Percentiles rank a stretch among this genome's conserved stretches.
These are phyloP conservation scores for Hortaea werneckii DNA, from an alignment of 2,329 filamentous ascomycete genomes.

Conservation along the genomic window DNA sequence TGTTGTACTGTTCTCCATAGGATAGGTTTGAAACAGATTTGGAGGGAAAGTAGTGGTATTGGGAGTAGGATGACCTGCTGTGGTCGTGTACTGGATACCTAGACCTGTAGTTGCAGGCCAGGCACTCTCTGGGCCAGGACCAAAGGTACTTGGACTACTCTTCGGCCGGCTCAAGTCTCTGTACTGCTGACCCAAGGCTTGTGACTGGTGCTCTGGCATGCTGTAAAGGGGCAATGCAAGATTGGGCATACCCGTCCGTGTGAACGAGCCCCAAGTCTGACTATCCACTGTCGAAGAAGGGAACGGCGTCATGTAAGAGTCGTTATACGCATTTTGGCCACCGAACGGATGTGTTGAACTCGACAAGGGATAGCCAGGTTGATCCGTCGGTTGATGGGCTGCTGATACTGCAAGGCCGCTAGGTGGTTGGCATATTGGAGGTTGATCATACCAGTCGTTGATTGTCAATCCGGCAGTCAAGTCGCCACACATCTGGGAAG, in stretches of 20 bases:
- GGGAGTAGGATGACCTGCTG: slow-evolving; percentile 19
- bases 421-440: slow-evolving; percentile 17
- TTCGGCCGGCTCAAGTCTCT: slow-evolving; percentile 27
- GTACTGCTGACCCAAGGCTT: slow-evolving; percentile 8
- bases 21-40: slow-evolving; percentile 20
- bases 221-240: slow-evolving; percentile 10
- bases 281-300: slow-evolving; percentile 24
- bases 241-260: slow-evolving; percentile 17
- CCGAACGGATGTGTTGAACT: slow-evolving; percentile 2
- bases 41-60: slow-evolving; percentile 26
- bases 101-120: slow-evolving; percentile 32
- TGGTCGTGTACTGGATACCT: slow-evolving; percentile 29
- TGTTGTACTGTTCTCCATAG: slow-evolving; percentile 17
- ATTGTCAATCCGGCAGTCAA: slow-evolving; percentile 12
- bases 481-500: slow-evolving; percentile 19
- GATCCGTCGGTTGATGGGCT: background rate
- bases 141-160: slow-evolving; percentile 36
- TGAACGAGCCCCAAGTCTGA: slow-evolving; percentile 20
- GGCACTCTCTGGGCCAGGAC: slow-evolving; percentile 26
- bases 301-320: slow-evolving; percentile 25
- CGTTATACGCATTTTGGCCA: slow-evolving; percentile 20
- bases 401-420: background rate
- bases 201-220: slow-evolving; percentile 11
- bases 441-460: slow-evolving; percentile 22
- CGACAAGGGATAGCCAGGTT: background rate